Evolutionary conservation across 495 filamentous ascomycete species (phyloP).

Genomic region (Letharia columbiana): DNA sequence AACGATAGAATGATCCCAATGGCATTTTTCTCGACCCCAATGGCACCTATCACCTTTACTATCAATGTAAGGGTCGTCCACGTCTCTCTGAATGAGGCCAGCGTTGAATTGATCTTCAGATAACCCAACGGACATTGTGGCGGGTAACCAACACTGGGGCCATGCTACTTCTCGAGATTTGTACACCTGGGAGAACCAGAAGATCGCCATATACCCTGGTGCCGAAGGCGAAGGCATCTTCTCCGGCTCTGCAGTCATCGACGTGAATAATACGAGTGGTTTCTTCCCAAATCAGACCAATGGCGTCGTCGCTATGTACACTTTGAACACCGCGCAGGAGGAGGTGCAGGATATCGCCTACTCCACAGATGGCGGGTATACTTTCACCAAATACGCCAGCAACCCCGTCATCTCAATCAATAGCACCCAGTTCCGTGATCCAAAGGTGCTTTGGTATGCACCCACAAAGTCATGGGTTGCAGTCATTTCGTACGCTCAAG

Average conservation of each 20-base stretch:
- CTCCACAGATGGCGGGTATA: constrained; percentile 46
- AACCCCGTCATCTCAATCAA: constrained; percentile 45
- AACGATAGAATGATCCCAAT: constrained; percentile 45
- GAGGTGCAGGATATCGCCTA: constrained; percentile 51
- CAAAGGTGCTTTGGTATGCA: constrained; percentile 47
- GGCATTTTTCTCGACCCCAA: constrained; percentile 43
- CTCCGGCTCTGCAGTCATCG: constrained; percentile 44
- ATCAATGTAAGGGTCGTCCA: constrained; percentile 34
- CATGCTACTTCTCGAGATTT: constrained; percentile 45
- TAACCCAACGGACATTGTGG: constrained; percentile 39
- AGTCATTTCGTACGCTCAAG: constrained; percentile 39
- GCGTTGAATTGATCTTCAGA: constrained; percentile 25
- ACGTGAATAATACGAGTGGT: constrained; percentile 49
- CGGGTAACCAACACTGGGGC: constrained; percentile 48
- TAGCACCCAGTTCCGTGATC: constrained; percentile 48
- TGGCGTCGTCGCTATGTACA: constrained; percentile 50
- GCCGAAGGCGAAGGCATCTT: constrained; percentile 44
- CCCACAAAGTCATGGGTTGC: constrained; percentile 42
- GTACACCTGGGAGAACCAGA: constrained; percentile 45
- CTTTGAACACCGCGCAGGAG: constrained; percentile 36
- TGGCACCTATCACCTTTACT: constrained; percentile 47
- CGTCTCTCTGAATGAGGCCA: not conserved
- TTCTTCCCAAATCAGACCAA: constrained; percentile 44
- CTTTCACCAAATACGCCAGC: constrained; percentile 41
- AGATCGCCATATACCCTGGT: constrained; percentile 42